A percentile compares a stretch with the other conserved stretches of the same genome.
These are phyloP conservation scores for Metarhizium guizhouense DNA, from an alignment of 2,329 filamentous ascomycete species.

Conservation along the genomic window DNA sequence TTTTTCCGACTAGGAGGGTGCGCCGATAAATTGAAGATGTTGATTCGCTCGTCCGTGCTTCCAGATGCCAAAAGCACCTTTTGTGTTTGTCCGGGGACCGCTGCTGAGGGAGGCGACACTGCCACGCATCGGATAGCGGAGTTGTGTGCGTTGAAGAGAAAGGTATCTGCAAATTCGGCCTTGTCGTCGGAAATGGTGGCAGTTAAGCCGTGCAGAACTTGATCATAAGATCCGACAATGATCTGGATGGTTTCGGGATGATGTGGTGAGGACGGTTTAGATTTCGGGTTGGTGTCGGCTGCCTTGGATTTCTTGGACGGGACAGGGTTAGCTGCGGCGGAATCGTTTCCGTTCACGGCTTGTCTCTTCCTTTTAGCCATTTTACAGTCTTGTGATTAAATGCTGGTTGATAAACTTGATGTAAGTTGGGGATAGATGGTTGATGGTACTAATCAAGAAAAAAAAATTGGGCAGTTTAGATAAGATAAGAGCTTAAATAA, in stretches of 20 bases:
- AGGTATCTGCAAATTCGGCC: conserved; percentile 77
- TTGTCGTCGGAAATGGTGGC: conserved; percentile 48
- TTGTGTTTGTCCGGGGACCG: conserved; percentile 52
- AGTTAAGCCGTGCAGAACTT: conserved; percentile 81
- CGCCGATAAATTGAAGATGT: conserved; percentile 81
- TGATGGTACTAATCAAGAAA: neutral
- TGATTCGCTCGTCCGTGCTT: conserved; percentile 88
- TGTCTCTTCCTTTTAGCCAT: conserved; percentile 45
- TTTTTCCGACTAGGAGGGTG: conserved; percentile 50
- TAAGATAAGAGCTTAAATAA: conserved; percentile 3
- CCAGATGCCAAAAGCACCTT: conserved; percentile 88
- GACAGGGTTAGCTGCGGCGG: conserved; percentile 12
- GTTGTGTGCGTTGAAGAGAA: conserved; percentile 88
- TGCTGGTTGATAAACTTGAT: neutral
- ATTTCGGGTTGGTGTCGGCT: conserved; percentile 3
- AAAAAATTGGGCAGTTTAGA: conserved; percentile 1
- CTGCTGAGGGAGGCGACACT: conserved; percentile 65
- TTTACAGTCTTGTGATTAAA: neutral
- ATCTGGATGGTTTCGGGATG: conserved; percentile 66
- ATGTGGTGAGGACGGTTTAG: conserved; percentile 6
- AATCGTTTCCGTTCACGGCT: conserved; percentile 18
- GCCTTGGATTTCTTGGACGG: conserved; percentile 25
- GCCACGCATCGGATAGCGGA: conserved; percentile 86
- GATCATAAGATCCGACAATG: conserved; percentile 87
- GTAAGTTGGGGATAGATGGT: neutral